These are phyloP conservation scores for Nicotiana knightiana DNA, from an alignment of 257 asterid species.

Conservation along the genomic window DNA sequence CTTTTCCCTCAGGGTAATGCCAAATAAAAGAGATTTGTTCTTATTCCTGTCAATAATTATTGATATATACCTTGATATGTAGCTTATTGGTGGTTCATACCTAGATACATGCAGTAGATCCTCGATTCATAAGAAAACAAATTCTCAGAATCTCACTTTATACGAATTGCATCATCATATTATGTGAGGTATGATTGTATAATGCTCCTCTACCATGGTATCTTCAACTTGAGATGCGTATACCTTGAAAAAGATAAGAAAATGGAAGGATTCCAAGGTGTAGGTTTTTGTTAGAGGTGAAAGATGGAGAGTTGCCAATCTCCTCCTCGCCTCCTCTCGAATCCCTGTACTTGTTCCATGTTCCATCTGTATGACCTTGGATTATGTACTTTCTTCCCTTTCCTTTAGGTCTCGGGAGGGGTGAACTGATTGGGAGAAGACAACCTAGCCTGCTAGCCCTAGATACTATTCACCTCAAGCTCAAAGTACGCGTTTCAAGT, in stretches of 20 bases:
- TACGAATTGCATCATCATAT: background rate
- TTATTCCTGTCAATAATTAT: background rate
- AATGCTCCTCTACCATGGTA: background rate
- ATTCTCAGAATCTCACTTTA: background rate
- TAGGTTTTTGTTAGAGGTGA: background rate
- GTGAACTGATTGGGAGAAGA: background rate
- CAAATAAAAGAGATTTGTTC: background rate
- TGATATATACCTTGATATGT: background rate
- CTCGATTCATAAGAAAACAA: background rate
- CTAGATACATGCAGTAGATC: background rate
- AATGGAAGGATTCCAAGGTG: background rate
- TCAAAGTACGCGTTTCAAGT: background rate
- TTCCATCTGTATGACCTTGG: background rate
- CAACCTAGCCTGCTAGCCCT: background rate
- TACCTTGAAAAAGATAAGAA: background rate
- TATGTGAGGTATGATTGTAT: background rate
- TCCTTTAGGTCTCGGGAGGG: background rate
- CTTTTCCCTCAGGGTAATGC: slow-evolving; percentile 18
- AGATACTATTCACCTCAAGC: background rate
- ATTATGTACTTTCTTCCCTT: background rate
- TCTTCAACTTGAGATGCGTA: background rate
- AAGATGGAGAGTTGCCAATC: background rate
- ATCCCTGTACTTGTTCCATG: too few relatives aligned
- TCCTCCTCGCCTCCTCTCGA: background rate
- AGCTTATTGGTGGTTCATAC: background rate